These are phyloP conservation scores for Aspergillus sp. DNA, from an alignment of 2,329 filamentous ascomycete species.

Conservation along the genomic window DNA sequence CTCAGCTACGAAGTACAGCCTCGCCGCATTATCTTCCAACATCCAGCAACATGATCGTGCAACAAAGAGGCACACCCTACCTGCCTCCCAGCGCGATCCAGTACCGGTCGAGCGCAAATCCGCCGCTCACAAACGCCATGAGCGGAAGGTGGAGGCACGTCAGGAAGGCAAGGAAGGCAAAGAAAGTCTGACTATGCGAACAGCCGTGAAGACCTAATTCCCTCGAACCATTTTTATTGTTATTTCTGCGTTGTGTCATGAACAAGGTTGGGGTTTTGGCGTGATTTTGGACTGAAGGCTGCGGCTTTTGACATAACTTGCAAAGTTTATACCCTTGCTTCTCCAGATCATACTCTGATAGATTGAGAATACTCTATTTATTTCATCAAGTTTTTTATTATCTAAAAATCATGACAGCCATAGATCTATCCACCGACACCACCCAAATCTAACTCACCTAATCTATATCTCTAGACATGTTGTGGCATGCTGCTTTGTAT, in stretches of 20 bases:
- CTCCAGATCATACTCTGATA: neutral
- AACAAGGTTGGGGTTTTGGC: neutral
- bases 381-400: neutral
- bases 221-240: neutral
- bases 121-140: conserved; percentile 42
- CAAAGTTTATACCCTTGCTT: conserved; percentile 4
- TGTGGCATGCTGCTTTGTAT: neutral
- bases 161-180: conserved; percentile 36
- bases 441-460: neutral
- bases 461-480: neutral
- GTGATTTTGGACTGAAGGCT: neutral
- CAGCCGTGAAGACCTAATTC: conserved; percentile 17
- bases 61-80: conserved; percentile 27
- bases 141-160: conserved; percentile 33
- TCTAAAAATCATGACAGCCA: neutral
- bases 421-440: neutral
- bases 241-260: conserved; percentile 1
- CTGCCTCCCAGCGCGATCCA: conserved; percentile 28
- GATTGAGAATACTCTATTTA: neutral
- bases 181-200: conserved; percentile 32
- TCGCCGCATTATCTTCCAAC: conserved; percentile 31
- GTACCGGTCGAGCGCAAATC: conserved; percentile 39
- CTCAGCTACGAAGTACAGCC: conserved; percentile 33
- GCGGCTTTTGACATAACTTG: neutral
- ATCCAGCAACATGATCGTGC: conserved; percentile 27